Evolutionary conservation across 2,329 filamentous ascomycete species (phyloP).

Genomic region (Arthrobotrys musiformis): DNA sequence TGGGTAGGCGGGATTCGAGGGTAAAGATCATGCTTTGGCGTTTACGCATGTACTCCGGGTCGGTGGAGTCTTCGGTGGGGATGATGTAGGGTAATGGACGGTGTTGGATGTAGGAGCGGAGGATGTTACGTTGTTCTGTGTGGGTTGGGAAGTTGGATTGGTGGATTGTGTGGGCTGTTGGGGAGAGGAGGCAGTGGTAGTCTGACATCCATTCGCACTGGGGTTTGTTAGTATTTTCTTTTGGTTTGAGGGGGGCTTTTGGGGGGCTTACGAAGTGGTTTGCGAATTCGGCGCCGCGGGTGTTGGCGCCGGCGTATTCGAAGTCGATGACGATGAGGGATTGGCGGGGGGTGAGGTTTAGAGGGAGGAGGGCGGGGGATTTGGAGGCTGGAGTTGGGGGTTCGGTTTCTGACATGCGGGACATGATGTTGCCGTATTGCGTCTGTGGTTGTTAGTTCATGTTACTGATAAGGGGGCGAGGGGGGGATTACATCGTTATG

Average conservation of each 20-base stretch:
- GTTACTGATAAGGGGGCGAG: not conserved
- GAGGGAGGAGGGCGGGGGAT: slow-evolving; percentile 63
- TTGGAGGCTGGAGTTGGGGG: slow-evolving; percentile 45
- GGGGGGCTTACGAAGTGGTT: slow-evolving; percentile 81
- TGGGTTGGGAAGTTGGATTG: slow-evolving; percentile 74
- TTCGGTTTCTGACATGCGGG: slow-evolving; percentile 67
- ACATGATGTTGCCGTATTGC: slow-evolving; percentile 95
- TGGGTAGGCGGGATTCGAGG: slow-evolving; percentile 75
- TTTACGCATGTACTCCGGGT: slow-evolving; percentile 56
- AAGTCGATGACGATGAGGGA: slow-evolving; percentile 88
- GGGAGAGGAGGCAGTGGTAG: slow-evolving; percentile 78
- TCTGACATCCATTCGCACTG: slow-evolving; percentile 96
- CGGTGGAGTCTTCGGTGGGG: slow-evolving; percentile 65
- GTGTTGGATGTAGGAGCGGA: slow-evolving; percentile 87
- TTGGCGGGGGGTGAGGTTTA: slow-evolving; percentile 61
- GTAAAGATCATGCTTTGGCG: slow-evolving; percentile 71
- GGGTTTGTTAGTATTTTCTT: slow-evolving; percentile 3
- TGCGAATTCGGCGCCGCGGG: slow-evolving; percentile 87
- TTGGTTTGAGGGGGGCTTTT: not conserved
- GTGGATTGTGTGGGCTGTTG: slow-evolving; percentile 75
- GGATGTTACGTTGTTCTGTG: slow-evolving; percentile 84
- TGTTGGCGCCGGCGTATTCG: slow-evolving; percentile 92
- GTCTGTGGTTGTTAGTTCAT: slow-evolving; percentile 69
- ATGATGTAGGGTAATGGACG: slow-evolving; percentile 64
- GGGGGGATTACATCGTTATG: slow-evolving; percentile 82